A percentile compares a stretch with the other conserved stretches of the same genome.
phyloP scores from a whole-genome alignment of 2,329 filamentous ascomycete genomes.

The Fusarium concolor region DNA sequence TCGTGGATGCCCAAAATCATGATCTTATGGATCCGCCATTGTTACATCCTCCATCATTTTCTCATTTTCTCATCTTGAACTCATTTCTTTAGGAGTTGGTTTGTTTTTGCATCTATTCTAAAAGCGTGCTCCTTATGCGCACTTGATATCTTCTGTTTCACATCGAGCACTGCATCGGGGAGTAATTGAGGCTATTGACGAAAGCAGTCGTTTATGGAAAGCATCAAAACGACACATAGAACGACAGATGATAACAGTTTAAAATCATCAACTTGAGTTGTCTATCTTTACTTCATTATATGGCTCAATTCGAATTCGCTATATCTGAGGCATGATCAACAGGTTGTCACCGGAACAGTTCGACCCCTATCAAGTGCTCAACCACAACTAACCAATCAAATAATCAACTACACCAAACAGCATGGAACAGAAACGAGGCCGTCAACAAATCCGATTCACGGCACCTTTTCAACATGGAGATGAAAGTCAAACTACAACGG shows the following conservation, averaged over 20 bases:
- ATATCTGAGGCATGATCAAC: background rate
- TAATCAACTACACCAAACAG: slow-evolving; percentile 1
- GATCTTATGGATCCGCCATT: slow-evolving; percentile 4
- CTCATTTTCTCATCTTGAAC: background rate
- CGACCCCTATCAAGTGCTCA: background rate
- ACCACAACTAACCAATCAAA: background rate
- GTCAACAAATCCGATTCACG: slow-evolving; percentile 16
- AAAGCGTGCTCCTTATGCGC: background rate
- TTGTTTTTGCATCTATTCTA: background rate
- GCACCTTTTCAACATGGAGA: slow-evolving; percentile 1
- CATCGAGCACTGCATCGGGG: background rate
- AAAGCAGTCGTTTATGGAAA: slow-evolving; percentile 10
- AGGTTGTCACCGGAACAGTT: background rate
- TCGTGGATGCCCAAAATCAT: slow-evolving; percentile 22
- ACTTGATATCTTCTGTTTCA: background rate
- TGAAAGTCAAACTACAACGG: slow-evolving; percentile 19
- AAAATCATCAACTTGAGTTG: background rate
- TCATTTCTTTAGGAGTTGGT: background rate
- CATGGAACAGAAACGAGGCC: slow-evolving; percentile 9
- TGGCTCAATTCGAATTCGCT: background rate
- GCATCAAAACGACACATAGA: slow-evolving; percentile 1
- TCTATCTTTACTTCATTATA: background rate
- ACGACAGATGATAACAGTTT: background rate
- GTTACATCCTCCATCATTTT: slow-evolving; percentile 15
- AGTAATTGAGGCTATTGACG: background rate